phyloP scores from a whole-genome alignment of 2,329 filamentous ascomycete genomes.

The Trichoderma atroviride region DNA sequence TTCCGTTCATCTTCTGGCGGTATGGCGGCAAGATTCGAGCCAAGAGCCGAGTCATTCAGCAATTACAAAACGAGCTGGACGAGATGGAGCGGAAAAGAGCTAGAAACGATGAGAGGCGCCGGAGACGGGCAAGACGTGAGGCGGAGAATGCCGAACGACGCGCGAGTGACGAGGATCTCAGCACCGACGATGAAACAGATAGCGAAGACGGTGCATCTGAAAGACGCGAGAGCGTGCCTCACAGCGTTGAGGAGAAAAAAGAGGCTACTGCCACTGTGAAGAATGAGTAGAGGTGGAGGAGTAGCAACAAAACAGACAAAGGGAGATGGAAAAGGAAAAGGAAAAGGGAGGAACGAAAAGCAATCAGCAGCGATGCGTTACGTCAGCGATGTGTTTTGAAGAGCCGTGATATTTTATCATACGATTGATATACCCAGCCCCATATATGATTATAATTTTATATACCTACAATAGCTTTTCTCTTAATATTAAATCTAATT shows the following conservation, averaged over 20 bases:
- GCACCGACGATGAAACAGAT: neutral
- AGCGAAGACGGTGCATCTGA: neutral
- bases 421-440: neutral
- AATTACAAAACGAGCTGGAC: slow-evolving; percentile 50
- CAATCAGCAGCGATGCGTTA: neutral
- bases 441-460: neutral
- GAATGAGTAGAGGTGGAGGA: neutral
- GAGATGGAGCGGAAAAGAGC: slow-evolving; percentile 39
- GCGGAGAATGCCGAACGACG: slow-evolving; percentile 24
- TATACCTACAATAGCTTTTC: neutral
- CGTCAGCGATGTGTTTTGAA: neutral
- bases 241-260: neutral
- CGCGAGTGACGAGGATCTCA: neutral
- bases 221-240: neutral
- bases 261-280: neutral
- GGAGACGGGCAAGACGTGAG: slow-evolving; percentile 30
- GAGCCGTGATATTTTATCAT: neutral
- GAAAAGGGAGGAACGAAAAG: neutral
- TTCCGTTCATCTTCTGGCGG: slow-evolving; percentile 76
- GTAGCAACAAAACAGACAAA: neutral
- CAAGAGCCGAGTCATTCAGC: slow-evolving; percentile 52
- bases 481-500: slow-evolving; percentile 21
- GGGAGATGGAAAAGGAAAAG: neutral
- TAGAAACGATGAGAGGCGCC: slow-evolving; percentile 34
- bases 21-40: slow-evolving; percentile 58